Base-by-base conservation (phyloP, 192 early-diverging fungal species). In the Backusella tuberculispora region DNA sequence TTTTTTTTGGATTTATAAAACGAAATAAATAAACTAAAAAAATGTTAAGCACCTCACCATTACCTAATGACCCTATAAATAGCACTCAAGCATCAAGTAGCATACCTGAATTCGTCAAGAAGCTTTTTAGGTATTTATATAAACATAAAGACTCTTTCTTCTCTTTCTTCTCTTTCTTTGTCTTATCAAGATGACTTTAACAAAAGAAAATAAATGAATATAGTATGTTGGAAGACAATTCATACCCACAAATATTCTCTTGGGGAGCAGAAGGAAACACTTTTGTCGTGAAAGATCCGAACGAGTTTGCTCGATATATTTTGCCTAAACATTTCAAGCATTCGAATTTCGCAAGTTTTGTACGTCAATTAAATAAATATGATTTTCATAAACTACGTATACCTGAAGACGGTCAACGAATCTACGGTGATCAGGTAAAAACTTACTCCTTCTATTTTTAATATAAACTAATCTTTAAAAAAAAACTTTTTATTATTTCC, bases 341-440 rank as follows among this genome's bases (percentile, higher is more conserved):
- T 80, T 89, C 86, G 65, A 91, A 90, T 65, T 90, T 90, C 80
- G 84, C 87, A 1, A 85, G 84, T 69, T 90, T 90, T 79, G 89
- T 90, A 10, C 84, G 92, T 3, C 92, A 93, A 74, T 84, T 92
- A 19, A 93, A 93, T 83, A 92, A 90, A 73, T 94, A 92, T 68
- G 91, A 88, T 71, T 94, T 94, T 78, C 90, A 91, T 79, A 94
- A 93, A 75, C 85, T 92, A 66, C 87, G 87, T 63, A 85, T 86
- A 42, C 74, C 83, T 42, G 82, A 87, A 24, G 88, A 91, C 40
- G 80, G 78, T 10, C 63, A 76, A 7, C 69, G 74, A 12, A 77
- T 76, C 9, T 87, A 90, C 68, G 88, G 90, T 17, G 83, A 88
- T 47, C 87, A 87, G 85, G 87, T 89, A 86, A 37, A 45, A 77